Evolutionary conservation across 2,329 filamentous ascomycete genomes (phyloP), one percentile per base, ranked within the genome.

Genomic region (Cladophialophora carrionii): DNA sequence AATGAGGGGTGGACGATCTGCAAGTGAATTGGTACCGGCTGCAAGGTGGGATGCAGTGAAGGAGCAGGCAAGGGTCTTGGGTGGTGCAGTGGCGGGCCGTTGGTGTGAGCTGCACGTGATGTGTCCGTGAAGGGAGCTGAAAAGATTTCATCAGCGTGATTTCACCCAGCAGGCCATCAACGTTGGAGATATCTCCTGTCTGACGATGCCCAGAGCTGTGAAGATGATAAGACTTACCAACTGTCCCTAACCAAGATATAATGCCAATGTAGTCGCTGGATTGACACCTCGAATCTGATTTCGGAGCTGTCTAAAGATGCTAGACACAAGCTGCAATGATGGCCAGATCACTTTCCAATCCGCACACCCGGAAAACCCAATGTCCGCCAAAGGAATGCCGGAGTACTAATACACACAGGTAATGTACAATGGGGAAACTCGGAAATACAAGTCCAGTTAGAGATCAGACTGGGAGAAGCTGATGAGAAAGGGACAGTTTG

Each of bases 131-230:
- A 32, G 8, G n/a, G n/a, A 14, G 12, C 43, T 37, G 26, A 24
- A 51, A 34, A 52, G 46, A 59, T 41, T 60, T 51, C 20, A 37
- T 60, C 57, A 60, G 57, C 57, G 48, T n/a, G n/a, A 59, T 49
- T 49, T 49, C 57, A 37, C 43, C 4, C 48, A 26, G 32, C 57
- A 60, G 29, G 37, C 8, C 24, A 20, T 34, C n/a, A 9, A 22
- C 32, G 14, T 32, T 34, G 20, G 20, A 24, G 20, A 26, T 52
- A 9, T 52, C n/a, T 4, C 12, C 12, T n/a, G 9, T 54, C 52
- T 29, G 52, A 31, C 8, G 10, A 20, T 32, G 29, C n/a, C 14
- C 8, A 29, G 29, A 54, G 29, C 52, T 54, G 52, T 51, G 48
- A 22, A 8, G 48, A 51, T 26, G 14, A 9, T 26, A 17, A 17